Evolutionary conservation across 768 basidiomycete species (phyloP), one percentile per base, ranked within the genome.

Genomic region (Mycena sanguinolenta): DNA sequence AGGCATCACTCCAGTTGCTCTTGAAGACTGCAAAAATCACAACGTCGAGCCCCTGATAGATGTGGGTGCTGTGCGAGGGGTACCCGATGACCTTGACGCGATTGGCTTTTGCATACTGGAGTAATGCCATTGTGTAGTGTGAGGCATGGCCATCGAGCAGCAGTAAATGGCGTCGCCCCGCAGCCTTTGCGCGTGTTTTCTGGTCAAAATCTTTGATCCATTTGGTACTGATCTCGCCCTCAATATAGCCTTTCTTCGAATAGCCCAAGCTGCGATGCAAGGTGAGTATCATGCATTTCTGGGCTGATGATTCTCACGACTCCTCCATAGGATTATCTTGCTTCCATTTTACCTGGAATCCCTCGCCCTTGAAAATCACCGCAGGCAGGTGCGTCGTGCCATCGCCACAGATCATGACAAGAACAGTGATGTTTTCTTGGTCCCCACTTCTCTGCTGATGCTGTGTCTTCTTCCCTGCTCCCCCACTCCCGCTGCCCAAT

Each of bases 91-190:
- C 73, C 25, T 78, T 65, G n/a, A 88, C 86, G 2, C 79, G 75
- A 67, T 85, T 61, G 0, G 73, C 57, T 2, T 72, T 60, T 0
- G 84, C 82, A 75, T 83, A 83, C 14, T 78, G 63, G 21, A 88
- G 80, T 63, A 87, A 84, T 10, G 63, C 76, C 4, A 62, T 55
- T 4, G 79, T 82, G 66, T 80, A 83, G 63, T 88, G 86, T 0
- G 83, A 86, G 58, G 76, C 81, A 63, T 88, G 87, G 0, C 87
- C 83, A 77, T 88, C 84, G 14, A 88, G 78, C 14, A 84, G 70
- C 12, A 88, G 83, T 1, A 85, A 68, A 0, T 75, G 68, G 14
- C 71, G 55, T 8, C 70, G 50, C 4, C 81, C 79, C 17, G 63
- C 65, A 8, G 79, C 80, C 66, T 86, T 84, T 14, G 69, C 75